Conservation (phyloP, 768 basidiomycete genomes). For the Lactarius psammicola region DNA sequence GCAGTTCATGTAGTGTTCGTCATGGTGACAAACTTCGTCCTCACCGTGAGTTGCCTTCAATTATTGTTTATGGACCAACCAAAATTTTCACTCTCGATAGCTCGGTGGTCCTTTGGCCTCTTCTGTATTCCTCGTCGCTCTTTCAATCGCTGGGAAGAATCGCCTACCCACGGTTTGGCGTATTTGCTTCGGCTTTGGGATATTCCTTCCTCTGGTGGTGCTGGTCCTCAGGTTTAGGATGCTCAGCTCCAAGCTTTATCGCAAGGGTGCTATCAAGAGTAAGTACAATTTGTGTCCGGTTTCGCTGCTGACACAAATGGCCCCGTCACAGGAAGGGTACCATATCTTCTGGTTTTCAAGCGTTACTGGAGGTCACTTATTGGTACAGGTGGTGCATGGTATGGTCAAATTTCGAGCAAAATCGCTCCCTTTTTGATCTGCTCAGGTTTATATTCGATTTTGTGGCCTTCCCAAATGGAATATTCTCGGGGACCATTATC, state of each 20-base stretch:
- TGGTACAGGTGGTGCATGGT: conserved; percentile 75
- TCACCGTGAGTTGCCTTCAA: conserved; percentile 44
- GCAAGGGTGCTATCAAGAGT: conserved; percentile 65
- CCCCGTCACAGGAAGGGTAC: conserved; percentile 46
- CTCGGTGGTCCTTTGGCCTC: conserved; percentile 68
- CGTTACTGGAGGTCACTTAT: conserved; percentile 67
- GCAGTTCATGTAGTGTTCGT: conserved; percentile 51
- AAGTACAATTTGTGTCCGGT: conserved; percentile 25
- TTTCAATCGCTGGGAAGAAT: conserved; percentile 61
- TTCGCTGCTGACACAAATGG: neutral
- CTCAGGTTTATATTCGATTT: conserved; percentile 67
- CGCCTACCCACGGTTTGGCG: conserved; percentile 67
- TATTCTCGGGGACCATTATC: conserved; percentile 67
- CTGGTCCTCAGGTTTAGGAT: conserved; percentile 72
- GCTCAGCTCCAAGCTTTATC: conserved; percentile 63
- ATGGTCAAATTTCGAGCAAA: conserved; percentile 17
- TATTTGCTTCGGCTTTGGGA: conserved; percentile 62
- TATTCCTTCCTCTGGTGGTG: conserved; percentile 60
- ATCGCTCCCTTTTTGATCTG: neutral
- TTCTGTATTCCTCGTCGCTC: conserved; percentile 62
- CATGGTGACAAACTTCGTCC: conserved; percentile 71
- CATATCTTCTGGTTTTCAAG: conserved; percentile 57
- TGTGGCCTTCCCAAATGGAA: conserved; percentile 69
- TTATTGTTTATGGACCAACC: neutral
- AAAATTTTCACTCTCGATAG: conserved; percentile 33